phyloP scores from a whole-genome alignment of 140 eudicot species.

The Flaveria floridana region DNA sequence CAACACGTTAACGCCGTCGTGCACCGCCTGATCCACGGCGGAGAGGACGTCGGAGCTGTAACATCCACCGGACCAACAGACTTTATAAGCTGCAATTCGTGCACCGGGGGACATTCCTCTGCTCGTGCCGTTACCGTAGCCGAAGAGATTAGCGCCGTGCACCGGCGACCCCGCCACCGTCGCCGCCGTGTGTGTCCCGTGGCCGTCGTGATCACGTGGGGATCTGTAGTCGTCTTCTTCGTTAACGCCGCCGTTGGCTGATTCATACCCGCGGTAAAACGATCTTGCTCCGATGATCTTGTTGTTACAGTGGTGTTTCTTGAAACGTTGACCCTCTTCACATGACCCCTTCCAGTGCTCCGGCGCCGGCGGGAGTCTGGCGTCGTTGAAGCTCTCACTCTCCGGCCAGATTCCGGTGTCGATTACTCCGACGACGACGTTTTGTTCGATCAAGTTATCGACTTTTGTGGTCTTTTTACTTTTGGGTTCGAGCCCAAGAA shows the following conservation, averaged over 20 bases:
- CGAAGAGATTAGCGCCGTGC: conserved; percentile 71
- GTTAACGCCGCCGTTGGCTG: conserved; percentile 69
- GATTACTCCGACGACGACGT: conserved; percentile 75
- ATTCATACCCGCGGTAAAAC: conserved; percentile 79
- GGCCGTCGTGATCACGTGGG: conserved; percentile 89
- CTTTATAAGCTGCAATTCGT: conserved; percentile 81
- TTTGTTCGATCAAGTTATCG: conserved; percentile 38
- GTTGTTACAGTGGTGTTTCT: conserved; percentile 54
- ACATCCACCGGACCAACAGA: conserved; percentile 89
- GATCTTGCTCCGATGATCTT: conserved; percentile 77
- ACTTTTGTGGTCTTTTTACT: conserved; percentile 31
- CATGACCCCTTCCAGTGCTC: conserved; percentile 69
- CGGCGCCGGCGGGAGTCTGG: conserved; percentile 49
- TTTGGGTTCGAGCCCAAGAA: conserved; percentile 64
- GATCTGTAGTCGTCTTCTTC: conserved; percentile 67
- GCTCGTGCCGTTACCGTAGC: conserved; percentile 81
- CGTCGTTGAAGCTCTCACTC: conserved; percentile 78
- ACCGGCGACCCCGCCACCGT: conserved; percentile 80
- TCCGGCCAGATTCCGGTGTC: conserved; percentile 98
- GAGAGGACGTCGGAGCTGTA: conserved; percentile 88
- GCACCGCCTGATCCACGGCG: conserved; percentile 82
- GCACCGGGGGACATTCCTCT: conserved; percentile 86
- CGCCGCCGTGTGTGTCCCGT: conserved; percentile 94
- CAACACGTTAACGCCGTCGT: conserved; percentile 71
- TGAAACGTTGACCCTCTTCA: conserved; percentile 67